Evolutionary conservation across 352 stramenopile genomes (phyloP).

Genomic region (Phytophthora uliginosa): DNA sequence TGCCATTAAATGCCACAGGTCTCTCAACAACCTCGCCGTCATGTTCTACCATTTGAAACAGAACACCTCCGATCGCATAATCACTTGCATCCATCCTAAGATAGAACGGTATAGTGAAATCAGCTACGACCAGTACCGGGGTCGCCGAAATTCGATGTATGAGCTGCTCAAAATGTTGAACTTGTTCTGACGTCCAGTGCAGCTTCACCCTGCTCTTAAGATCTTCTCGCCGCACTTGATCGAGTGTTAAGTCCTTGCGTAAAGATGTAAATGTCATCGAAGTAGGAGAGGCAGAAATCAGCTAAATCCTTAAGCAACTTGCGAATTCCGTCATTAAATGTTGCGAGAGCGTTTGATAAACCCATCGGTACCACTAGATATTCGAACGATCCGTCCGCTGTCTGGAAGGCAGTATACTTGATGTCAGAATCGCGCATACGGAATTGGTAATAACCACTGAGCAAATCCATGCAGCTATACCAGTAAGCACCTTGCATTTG

Average conservation of each 20-base stretch:
- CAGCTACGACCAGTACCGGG: neutral
- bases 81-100: neutral
- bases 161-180: neutral
- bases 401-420: slow-evolving; percentile 9
- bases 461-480: slow-evolving; percentile 29
- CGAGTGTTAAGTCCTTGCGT: no score
- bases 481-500: slow-evolving; percentile 22
- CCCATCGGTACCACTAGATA: slow-evolving; percentile 30
- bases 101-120: neutral
- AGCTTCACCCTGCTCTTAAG: neutral
- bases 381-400: slow-evolving; percentile 32
- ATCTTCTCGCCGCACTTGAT: no score
- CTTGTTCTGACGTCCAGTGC: neutral
- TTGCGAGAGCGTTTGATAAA: slow-evolving; percentile 25
- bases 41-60: neutral
- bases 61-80: neutral
- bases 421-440: slow-evolving; percentile 32
- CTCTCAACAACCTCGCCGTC: neutral
- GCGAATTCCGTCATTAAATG: slow-evolving; percentile 30
- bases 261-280: neutral
- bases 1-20: neutral
- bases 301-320: slow-evolving; percentile 14
- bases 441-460: slow-evolving; percentile 37
- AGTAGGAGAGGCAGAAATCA: no score
- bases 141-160: neutral